Conservation (phyloP, 1,139 yeast species). For the Saccharomyces uvarum region DNA sequence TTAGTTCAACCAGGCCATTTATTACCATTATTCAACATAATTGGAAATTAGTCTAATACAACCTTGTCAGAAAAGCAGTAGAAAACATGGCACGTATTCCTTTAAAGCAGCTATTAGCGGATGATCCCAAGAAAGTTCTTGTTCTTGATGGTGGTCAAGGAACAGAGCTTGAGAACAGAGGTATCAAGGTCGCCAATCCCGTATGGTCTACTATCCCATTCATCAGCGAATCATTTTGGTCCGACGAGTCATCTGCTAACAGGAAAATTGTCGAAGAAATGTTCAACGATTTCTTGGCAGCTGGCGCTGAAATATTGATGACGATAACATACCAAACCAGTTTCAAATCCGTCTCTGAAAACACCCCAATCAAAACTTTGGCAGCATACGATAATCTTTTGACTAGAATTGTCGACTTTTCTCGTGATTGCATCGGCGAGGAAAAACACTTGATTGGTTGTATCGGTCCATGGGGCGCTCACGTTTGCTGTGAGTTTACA, state of each 20-base stretch:
- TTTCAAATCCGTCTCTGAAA: constrained; percentile 19
- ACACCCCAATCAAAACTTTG: constrained; percentile 24
- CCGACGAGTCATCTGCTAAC: constrained; percentile 26
- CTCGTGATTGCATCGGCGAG: constrained; percentile 29
- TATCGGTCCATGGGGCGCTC: constrained; percentile 69
- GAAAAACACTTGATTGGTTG: constrained; percentile 44
- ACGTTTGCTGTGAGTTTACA: constrained; percentile 57
- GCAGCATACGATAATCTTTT: constrained; percentile 27
- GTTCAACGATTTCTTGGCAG: constrained; percentile 43
- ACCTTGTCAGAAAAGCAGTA: background rate
- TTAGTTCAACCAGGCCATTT: background rate
- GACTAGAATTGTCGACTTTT: constrained; percentile 20
- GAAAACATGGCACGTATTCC: background rate
- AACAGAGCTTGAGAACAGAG: constrained; percentile 36
- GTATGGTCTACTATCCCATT: constrained; percentile 39
- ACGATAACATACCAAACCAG: constrained; percentile 60
- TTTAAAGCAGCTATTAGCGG: background rate
- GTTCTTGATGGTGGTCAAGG: constrained; percentile 43
- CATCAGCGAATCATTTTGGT: constrained; percentile 21
- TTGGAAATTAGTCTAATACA: background rate
- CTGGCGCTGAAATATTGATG: constrained; percentile 52
- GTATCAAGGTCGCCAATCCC: constrained; percentile 34
- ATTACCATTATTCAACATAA: background rate
- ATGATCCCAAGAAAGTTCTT: constrained; percentile 14
- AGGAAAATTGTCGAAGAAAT: constrained; percentile 42